Conservation (phyloP, 2,329 filamentous ascomycete species). For the Chaetoscypha palmicola region DNA sequence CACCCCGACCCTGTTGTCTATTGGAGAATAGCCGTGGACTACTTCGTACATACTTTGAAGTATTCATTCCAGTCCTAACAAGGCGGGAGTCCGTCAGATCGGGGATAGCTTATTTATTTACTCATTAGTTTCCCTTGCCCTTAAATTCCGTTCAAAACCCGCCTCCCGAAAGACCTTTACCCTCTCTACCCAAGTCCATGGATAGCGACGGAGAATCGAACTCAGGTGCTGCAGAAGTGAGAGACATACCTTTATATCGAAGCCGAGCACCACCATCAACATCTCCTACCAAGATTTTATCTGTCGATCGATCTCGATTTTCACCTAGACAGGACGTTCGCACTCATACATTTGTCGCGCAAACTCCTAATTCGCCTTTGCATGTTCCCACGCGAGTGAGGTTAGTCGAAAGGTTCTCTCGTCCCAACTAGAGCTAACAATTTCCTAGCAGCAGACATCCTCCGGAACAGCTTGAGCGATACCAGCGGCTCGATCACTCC, state of each 20-base stretch:
- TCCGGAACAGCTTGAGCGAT: conserved; percentile 3
- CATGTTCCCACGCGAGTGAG: conserved; percentile 6
- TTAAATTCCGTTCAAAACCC: conserved; percentile 9
- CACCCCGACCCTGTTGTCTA: background rate
- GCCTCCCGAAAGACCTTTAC: conserved; percentile 10
- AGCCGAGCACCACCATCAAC: background rate
- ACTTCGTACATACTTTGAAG: conserved; percentile 1
- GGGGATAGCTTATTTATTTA: conserved; percentile 9
- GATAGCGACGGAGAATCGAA: conserved; percentile 16
- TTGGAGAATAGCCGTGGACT: background rate
- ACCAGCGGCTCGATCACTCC: background rate
- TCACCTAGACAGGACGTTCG: conserved; percentile 2
- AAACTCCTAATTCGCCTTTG: background rate
- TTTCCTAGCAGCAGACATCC: conserved; percentile 3
- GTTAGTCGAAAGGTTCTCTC: background rate
- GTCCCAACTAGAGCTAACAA: background rate
- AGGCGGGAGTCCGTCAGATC: conserved; percentile 1
- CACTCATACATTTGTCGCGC: background rate
- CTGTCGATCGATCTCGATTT: background rate
- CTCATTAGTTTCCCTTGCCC: conserved; percentile 17
- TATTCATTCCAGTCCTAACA: background rate
- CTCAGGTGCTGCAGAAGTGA: conserved; percentile 19
- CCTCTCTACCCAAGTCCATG: conserved; percentile 13
- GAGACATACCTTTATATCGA: conserved; percentile 22
- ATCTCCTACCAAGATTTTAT: conserved; percentile 2